Evolutionary conservation across 2,329 filamentous ascomycete species (phyloP), one percentile per base, ranked within the genome.

Genomic region (Colletotrichum brevisporum): DNA sequence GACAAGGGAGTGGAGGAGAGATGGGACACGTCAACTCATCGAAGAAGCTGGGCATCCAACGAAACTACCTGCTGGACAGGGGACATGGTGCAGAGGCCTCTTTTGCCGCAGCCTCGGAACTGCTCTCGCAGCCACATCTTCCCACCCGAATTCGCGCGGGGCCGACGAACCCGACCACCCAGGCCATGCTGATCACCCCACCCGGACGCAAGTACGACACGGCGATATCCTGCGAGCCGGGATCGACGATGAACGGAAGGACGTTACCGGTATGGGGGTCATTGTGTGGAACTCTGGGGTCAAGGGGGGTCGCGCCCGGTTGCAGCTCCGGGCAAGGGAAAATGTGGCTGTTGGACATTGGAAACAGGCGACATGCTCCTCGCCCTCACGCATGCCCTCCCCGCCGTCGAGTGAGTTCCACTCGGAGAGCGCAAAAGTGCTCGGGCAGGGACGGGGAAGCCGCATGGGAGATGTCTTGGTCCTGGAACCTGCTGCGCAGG

Each of bases 31-130:
- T 72, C 72, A 73, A 73, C 71, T 72, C 72, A 74, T 71, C 47
- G 57, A 75, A 76, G 75, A 76, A 78, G 76, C 75, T 77, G 74
- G 73, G 73, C 73, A 65, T 71, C 71, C 59, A 60, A 61, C 62
- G 58, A 66, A 52, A 66, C 59, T 53, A 56, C 74, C 74, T 80
- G 81, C 80, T 73, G 79, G 58, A 75, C 78, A 76, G 77, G 41
- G 39, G 71, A 72, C 67, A 70, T 36, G 74, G 63, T 71, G 71
- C 74, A 72, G 67, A 67, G 69, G 59, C 70, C 62, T 71, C 69
- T 56, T 68, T 48, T 66, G 59, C 64, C 54, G 56, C 51, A 55
- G 58, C 47, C 54, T 64, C 47, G 41, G 24, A 52, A 60, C 43
- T 67, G 63, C 55, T 59, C 63, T 62, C 52, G 47, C 26, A 36